Evolutionary conservation across 176 grass and related monocot species (phyloP), one percentile per base, ranked within the genome.

Genomic region (Hyparrhenia diplandra): DNA sequence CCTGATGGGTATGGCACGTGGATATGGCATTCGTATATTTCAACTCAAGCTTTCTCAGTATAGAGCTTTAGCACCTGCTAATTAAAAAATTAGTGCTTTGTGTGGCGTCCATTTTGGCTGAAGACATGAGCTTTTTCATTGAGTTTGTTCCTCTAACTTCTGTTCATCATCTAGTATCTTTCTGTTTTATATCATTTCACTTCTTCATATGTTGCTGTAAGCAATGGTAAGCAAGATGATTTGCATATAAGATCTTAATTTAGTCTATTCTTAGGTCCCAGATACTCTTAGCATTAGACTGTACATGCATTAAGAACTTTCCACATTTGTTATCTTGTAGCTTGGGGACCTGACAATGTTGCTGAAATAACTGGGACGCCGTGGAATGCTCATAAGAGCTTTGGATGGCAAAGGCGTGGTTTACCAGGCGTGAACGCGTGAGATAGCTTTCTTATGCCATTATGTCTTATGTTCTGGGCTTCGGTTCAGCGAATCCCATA

Each of bases 361-460:
- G 88, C 96, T 37, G 96, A 99, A 90, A 91, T 99, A 85, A 99
- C 96, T 67, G 96, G 96, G 96, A 31, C 82, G 96, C 35, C 90
- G 92, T 67, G 96, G 96, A 67, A 93, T 99, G 96, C 85, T 99
- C 36, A 46, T 95, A 49, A 99, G 96, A 88, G 79, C 90, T 86
- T 91, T 84, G 67, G 87, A 88, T 16, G 93, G 96, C 45, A 99
- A 88, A 85, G 92, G 96, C 58, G 90, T 99, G 83, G 47, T 99
- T 89, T 99, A 99, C 90, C 96, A 99, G 87, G 31, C 2, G 31
- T 32, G 31, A 95, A 86, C 11, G 82, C 92, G 96, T 32, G 80
- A 92, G 92, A 88, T 87, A 76, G 58, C 74, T 88, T 88, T 40
- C 86, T 85, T 79, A 45, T 67, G 20, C 14, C 60, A n/a, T 81